phyloP scores from a whole-genome alignment of 208 protist genomes.

The Novymonas esmeraldas region DNA sequence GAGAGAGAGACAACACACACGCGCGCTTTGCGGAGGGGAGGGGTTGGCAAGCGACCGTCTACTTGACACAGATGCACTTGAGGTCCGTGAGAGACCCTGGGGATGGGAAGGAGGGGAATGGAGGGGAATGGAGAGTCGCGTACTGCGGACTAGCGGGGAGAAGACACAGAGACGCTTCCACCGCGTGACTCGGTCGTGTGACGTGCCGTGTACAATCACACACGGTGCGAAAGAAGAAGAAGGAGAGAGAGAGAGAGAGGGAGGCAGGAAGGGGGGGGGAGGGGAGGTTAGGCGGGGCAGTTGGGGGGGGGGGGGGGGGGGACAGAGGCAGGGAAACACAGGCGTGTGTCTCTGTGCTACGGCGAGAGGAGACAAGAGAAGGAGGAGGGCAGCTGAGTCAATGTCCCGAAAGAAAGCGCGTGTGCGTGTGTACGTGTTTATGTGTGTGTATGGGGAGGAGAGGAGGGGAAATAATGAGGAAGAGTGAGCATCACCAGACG shows the following conservation, averaged over 20 bases:
- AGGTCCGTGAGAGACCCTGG: too few relatives aligned
- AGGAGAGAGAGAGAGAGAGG: background rate
- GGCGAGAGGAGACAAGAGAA: background rate
- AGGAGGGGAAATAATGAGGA: too few relatives aligned
- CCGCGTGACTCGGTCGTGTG: too few relatives aligned
- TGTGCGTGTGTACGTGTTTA: too few relatives aligned
- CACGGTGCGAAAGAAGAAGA: slow-evolving; percentile 1
- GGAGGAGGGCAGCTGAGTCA: background rate
- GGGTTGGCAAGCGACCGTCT: too few relatives aligned
- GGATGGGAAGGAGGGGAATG: too few relatives aligned
- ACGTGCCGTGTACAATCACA: background rate
- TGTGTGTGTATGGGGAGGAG: too few relatives aligned
- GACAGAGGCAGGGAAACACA: background rate
- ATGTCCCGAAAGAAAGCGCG: background rate
- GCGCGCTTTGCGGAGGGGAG: too few relatives aligned
- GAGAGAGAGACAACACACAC: background rate
- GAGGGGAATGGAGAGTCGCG: too few relatives aligned
- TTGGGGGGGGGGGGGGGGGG: background rate
- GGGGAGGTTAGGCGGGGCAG: background rate
- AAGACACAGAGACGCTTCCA: background rate
- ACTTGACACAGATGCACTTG: too few relatives aligned
- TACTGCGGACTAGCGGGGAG: background rate
- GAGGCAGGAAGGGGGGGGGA: background rate
- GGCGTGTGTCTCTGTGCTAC: too few relatives aligned
- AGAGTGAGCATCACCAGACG: too few relatives aligned